phyloP scores from a whole-genome alignment of 495 filamentous ascomycete genomes.

The Neurospora pannonica region DNA sequence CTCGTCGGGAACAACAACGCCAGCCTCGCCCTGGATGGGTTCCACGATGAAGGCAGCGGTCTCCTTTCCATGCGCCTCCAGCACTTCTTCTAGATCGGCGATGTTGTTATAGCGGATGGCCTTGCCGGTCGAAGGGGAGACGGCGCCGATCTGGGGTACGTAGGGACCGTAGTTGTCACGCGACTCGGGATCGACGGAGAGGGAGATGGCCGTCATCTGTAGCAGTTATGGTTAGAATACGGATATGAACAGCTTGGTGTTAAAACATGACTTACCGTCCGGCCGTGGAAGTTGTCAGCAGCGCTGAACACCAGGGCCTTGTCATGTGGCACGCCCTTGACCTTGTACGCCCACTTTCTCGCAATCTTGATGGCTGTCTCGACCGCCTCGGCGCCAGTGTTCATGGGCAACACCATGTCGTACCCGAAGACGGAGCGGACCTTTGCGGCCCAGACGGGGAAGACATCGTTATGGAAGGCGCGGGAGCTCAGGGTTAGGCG shows the following conservation, averaged over 20 bases:
- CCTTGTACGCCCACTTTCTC: constrained; percentile 97
- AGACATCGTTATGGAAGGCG: constrained; percentile 98
- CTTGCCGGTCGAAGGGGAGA: constrained; percentile 66
- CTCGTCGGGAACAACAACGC: constrained; percentile 89
- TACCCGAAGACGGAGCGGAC: constrained; percentile 81
- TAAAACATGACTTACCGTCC: constrained; percentile 55
- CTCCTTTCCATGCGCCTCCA: constrained; percentile 71
- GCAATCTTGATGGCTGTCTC: constrained; percentile 97
- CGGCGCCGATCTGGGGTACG: constrained; percentile 75
- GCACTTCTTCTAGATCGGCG: constrained; percentile 65
- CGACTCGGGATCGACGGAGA: constrained; percentile 91
- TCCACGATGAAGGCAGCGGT: constrained; percentile 93
- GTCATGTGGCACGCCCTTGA: constrained; percentile 79
- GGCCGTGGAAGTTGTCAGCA: constrained; percentile 90
- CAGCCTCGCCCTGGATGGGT: constrained; percentile 96
- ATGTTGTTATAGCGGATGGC: constrained; percentile 80
- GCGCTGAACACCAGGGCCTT: constrained; percentile 79
- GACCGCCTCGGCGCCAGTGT: constrained; percentile 97
- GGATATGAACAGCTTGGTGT: neutral
- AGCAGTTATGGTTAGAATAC: neutral
- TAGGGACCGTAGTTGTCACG: constrained; percentile 96
- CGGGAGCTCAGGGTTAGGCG: constrained; percentile 88
- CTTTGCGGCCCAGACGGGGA: constrained; percentile 91
- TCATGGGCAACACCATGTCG: constrained; percentile 99
- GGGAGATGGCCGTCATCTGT: constrained; percentile 87